A percentile compares a stretch with the other conserved stretches of the same genome.
phyloP scores from a whole-genome alignment of 2,329 filamentous ascomycete species.

The Triangularia verruculosa region DNA sequence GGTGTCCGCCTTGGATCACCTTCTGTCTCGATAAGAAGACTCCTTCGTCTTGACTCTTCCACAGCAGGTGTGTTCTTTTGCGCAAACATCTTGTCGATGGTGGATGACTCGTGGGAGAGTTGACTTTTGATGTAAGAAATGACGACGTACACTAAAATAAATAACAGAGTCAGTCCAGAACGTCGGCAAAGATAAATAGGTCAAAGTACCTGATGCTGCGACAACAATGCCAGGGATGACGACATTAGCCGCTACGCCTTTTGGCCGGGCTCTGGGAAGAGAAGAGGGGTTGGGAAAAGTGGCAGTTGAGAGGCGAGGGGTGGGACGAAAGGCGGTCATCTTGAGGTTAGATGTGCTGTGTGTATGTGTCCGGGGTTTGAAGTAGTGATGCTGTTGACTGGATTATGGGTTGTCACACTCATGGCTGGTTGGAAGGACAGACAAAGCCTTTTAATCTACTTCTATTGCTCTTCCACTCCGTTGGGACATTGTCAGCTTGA shows the following conservation, averaged over 20 bases:
- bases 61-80: conserved; percentile 22
- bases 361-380: not conserved
- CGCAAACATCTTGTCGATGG: conserved; percentile 24
- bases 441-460: conserved; percentile 3
- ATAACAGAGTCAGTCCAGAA: not conserved
- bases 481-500: not conserved
- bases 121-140: conserved; percentile 21
- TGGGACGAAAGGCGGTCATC: conserved; percentile 18
- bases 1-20: conserved; percentile 22
- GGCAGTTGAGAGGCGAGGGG: conserved; percentile 11
- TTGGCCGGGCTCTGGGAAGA: not conserved
- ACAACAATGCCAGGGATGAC: conserved; percentile 7
- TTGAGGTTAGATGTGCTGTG: not conserved
- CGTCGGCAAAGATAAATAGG: conserved; percentile 1
- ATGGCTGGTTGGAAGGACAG: not conserved
- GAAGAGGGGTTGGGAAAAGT: not conserved
- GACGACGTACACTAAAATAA: conserved; percentile 20
- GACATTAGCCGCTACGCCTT: conserved; percentile 9
- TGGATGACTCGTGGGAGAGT: conserved; percentile 20
- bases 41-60: conserved; percentile 12
- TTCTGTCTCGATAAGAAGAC: conserved; percentile 20
- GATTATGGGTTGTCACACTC: too few relatives aligned
- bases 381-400: not conserved
- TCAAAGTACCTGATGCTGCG: conserved; percentile 7
- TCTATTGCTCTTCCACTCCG: not conserved